Percentiles rank a stretch among this genome's conserved stretches.
phyloP scores from a whole-genome alignment of 345 rosid genomes.

The Lepidium aucheri region DNA sequence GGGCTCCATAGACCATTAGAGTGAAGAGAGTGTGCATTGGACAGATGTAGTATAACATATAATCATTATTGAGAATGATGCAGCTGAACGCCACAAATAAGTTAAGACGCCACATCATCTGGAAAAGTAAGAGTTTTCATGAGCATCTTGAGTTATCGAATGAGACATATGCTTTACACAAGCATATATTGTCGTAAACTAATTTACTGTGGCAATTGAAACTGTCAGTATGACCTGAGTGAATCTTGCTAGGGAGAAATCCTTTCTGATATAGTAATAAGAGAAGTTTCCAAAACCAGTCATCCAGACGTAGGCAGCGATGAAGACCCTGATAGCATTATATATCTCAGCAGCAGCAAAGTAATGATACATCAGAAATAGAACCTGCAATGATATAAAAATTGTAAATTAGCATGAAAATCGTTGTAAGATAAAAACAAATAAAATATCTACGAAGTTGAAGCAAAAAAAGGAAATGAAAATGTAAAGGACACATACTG shows the following conservation, averaged over 20 bases:
- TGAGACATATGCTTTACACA: neutral
- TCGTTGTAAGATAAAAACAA: neutral
- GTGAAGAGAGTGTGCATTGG: slow-evolving; percentile 99
- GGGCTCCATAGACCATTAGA: slow-evolving; percentile 92
- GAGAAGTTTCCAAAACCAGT: slow-evolving; percentile 99
- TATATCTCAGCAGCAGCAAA: slow-evolving; percentile 93
- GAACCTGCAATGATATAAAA: slow-evolving; percentile 45
- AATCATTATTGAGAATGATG: slow-evolving; percentile 86
- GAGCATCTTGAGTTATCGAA: slow-evolving; percentile 1
- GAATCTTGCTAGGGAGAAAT: slow-evolving; percentile 87
- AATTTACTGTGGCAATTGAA: neutral
- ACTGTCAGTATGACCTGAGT: slow-evolving; percentile 58
- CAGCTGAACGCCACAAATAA: slow-evolving; percentile 87
- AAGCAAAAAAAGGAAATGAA: neutral
- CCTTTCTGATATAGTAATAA: slow-evolving; percentile 88
- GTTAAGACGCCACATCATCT: slow-evolving; percentile 99
- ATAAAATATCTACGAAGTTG: neutral
- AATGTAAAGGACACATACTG: neutral
- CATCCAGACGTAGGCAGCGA: slow-evolving; percentile 99
- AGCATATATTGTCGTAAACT: slow-evolving; percentile 1
- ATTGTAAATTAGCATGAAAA: neutral
- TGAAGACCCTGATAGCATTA: slow-evolving; percentile 89
- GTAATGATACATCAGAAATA: slow-evolving; percentile 94
- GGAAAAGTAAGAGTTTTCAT: slow-evolving; percentile 30
- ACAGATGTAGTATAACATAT: slow-evolving; percentile 91